Percentiles rank a stretch among this genome's conserved stretches.
Conservation (phyloP, 805 yeast species). For the Torulaspora quercuum region DNA sequence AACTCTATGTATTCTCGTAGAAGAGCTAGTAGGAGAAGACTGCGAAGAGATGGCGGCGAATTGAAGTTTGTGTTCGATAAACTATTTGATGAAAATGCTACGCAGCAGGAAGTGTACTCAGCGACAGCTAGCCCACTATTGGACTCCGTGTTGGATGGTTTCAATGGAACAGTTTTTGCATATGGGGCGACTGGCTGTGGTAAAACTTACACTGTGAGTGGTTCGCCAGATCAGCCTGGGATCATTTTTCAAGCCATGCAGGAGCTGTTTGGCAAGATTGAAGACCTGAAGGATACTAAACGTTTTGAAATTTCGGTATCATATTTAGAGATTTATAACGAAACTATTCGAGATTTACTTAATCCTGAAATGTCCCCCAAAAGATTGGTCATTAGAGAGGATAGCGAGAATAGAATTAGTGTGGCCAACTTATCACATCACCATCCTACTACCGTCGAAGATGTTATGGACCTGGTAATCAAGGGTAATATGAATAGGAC, state of each 20-base stretch:
- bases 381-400: conserved; percentile 65
- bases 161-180: conserved; percentile 88
- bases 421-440: conserved; percentile 71
- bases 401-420: conserved; percentile 53
- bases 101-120: conserved; percentile 65
- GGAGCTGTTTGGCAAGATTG: conserved; percentile 65
- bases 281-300: conserved; percentile 50
- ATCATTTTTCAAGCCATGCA: conserved; percentile 73
- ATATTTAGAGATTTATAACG: conserved; percentile 88
- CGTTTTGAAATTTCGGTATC: conserved; percentile 60
- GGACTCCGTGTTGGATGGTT: conserved; percentile 76
- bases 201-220: conserved; percentile 88
- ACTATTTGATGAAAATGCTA: conserved; percentile 61
- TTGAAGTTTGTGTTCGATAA: conserved; percentile 79
- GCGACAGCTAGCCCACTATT: conserved; percentile 68
- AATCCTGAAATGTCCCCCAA: conserved; percentile 50
- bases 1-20: conserved; percentile 31
- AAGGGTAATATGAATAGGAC: conserved; percentile 75
- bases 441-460: conserved; percentile 58
- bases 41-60: conserved; percentile 42
- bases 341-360: conserved; percentile 76
- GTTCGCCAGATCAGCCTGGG: conserved; percentile 70
- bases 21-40: conserved; percentile 19
- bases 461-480: conserved; percentile 74
- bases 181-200: conserved; percentile 99